Conservation (phyloP, 495 filamentous ascomycete genomes). For the Hyphodiscus hymeniophilus region DNA sequence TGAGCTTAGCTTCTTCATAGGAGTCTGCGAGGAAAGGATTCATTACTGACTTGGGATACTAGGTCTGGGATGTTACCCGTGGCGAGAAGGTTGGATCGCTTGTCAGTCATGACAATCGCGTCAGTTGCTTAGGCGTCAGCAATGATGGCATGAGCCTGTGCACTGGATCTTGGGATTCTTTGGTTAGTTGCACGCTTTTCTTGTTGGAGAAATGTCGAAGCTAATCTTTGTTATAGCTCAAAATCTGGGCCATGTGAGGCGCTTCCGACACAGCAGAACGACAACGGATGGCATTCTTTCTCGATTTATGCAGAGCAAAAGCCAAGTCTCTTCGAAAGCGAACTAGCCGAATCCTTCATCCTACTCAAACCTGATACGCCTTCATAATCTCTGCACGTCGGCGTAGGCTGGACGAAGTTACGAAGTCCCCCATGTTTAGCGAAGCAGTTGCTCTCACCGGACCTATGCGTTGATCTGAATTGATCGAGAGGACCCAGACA, state of each 20-base stretch:
- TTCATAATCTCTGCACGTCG: slow-evolving; percentile 35
- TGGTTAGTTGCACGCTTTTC: slow-evolving; percentile 53
- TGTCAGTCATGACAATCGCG: slow-evolving; percentile 95
- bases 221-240: slow-evolving; percentile 51
- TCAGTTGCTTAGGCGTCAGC: slow-evolving; percentile 96
- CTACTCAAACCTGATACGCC: slow-evolving; percentile 26
- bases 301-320: slow-evolving; percentile 15
- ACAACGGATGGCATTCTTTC: slow-evolving; percentile 8
- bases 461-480: slow-evolving; percentile 28
- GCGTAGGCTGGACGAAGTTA: slow-evolving; percentile 47
- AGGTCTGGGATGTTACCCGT: slow-evolving; percentile 98
- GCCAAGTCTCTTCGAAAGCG: neutral
- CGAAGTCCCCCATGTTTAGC: slow-evolving; percentile 37
- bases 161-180: slow-evolving; percentile 98
- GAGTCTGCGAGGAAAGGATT: neutral
- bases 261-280: neutral
- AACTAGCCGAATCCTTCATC: neutral
- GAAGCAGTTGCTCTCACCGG: slow-evolving; percentile 22
- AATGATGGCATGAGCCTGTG: slow-evolving; percentile 99
- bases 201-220: neutral
- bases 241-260: slow-evolving; percentile 61
- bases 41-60: slow-evolving; percentile 16
- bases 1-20: slow-evolving; percentile 32
- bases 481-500: slow-evolving; percentile 20
- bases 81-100: slow-evolving; percentile 95